phyloP scores from a whole-genome alignment of 805 yeast genomes.

The Saccharomycopsis vini region DNA sequence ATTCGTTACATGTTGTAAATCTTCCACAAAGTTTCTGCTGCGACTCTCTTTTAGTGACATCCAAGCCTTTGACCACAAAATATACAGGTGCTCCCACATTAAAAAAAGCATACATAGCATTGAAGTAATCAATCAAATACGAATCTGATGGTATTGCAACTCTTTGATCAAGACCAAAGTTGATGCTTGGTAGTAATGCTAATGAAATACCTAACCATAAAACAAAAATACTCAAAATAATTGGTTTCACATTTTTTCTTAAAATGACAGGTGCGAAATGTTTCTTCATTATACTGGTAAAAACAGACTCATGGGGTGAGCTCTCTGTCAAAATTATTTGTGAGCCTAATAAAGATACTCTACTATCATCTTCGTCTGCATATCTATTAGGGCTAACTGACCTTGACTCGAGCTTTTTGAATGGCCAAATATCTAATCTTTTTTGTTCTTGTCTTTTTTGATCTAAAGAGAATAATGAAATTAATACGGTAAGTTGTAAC shows the following conservation, averaged over 20 bases:
- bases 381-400: neutral
- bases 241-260: conserved; percentile 35
- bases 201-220: conserved; percentile 62
- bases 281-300: conserved; percentile 34
- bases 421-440: conserved; percentile 56
- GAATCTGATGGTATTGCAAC: conserved; percentile 80
- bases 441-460: conserved; percentile 50
- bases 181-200: conserved; percentile 55
- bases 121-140: conserved; percentile 70
- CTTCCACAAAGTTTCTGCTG: conserved; percentile 82
- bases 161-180: conserved; percentile 83
- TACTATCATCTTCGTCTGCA: conserved; percentile 10
- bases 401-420: conserved; percentile 28
- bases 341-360: conserved; percentile 5
- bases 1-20: conserved; percentile 74
- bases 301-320: conserved; percentile 21
- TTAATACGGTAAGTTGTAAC: conserved; percentile 74
- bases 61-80: conserved; percentile 64
- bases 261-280: conserved; percentile 56
- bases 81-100: conserved; percentile 90
- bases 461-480: conserved; percentile 62
- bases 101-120: conserved; percentile 62
- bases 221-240: conserved; percentile 45
- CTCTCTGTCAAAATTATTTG: conserved; percentile 5
- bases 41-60: conserved; percentile 47